Base-by-base conservation (phyloP, 495 filamentous ascomycete genomes). In the Tuber calosporum region DNA sequence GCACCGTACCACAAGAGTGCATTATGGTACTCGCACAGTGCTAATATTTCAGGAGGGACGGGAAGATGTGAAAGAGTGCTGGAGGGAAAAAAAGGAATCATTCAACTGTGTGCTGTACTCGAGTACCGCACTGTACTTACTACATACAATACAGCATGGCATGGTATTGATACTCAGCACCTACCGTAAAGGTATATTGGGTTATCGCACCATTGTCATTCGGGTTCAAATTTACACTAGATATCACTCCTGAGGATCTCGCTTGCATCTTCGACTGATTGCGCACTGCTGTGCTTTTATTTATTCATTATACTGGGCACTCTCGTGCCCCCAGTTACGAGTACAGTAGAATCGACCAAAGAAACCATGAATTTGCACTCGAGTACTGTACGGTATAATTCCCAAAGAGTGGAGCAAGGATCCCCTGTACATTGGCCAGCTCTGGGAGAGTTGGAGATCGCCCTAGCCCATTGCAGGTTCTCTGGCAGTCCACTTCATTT, bases 391-490 rank as follows among this genome's bases (percentile, higher is more conserved):
- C n/a, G n/a, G n/a, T 68, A 70, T 58, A 30, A 70, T 67, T 68
- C 68, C 53, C 40, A 41, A 34, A 13, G 53, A 36, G 38, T 70
- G 69, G 39, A 17, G 38, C 76, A n/a, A 69, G 75, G 75, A 69
- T 72, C 40, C 75, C 76, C 70, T 77, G 74, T 70, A 70, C 41
- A 39, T 73, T 72, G 26, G 74, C 74, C 74, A 74, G 71, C 68
- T 72, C 41, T 77, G 73, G 67, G 67, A 48, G 70, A 72, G 74
- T 41, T 41, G 72, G 75, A 70, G 76, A 78, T 78, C 76, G 76
- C 58, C 76, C 74, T 66, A 66, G 48, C 76, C 76, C 76, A 70
- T 78, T 78, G 76, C 68, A 70, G 39, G 41, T 73, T 78, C 77
- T 71, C 71, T 78, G 34, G 42, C 74, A 77, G 74, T 67, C 76